phyloP scores from a whole-genome alignment of 2,329 filamentous ascomycete genomes.

The Xylaria digitata region DNA sequence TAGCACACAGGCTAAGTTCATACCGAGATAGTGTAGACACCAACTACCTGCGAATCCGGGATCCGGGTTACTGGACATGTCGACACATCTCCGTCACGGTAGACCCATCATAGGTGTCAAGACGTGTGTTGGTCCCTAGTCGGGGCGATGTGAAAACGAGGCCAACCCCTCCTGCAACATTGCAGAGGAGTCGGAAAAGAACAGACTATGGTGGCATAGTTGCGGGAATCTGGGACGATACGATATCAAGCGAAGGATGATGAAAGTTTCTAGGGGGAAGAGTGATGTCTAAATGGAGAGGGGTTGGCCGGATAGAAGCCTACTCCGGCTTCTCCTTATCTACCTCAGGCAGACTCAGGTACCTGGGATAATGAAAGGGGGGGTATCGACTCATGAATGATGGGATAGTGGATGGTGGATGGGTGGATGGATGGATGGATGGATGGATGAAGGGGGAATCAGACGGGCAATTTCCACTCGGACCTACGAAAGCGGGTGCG shows the following conservation, averaged over 20 bases:
- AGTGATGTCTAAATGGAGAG: too few relatives aligned
- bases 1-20: conserved; percentile 1
- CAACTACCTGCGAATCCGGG: background rate
- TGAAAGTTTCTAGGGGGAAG: background rate
- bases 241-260: background rate
- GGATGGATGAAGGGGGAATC: conserved; percentile 4
- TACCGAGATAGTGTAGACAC: background rate
- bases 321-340: background rate
- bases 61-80: background rate
- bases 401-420: background rate
- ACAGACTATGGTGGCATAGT: conserved; percentile 24
- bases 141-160: background rate
- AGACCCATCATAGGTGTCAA: background rate
- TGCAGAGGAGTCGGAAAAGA: conserved; percentile 3
- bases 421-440: background rate
- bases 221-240: background rate
- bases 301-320: too few relatives aligned
- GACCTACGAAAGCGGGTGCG: conserved; percentile 11
- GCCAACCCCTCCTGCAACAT: conserved; percentile 8
- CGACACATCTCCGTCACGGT: background rate
- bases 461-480: background rate
- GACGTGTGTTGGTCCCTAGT: background rate
- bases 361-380: background rate
- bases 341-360: background rate
- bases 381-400: conserved; percentile 11